Evolutionary conservation across 2,329 filamentous ascomycete genomes (phyloP), one percentile per base, ranked within the genome.

Genomic region (Fusarium nisikadoi): DNA sequence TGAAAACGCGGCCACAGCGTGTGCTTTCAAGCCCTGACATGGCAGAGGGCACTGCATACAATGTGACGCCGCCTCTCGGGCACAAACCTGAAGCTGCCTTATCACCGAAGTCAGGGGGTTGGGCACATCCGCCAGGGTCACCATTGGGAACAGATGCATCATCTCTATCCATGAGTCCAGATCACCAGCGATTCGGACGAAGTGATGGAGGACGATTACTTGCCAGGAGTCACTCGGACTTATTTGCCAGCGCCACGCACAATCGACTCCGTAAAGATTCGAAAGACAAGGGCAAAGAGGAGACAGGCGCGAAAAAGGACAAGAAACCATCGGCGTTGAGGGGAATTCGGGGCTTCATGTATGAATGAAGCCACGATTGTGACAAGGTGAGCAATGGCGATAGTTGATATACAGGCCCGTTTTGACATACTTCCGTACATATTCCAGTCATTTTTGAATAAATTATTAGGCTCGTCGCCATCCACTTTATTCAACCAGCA

Each of bases 231-330:
- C 72, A 75, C 47, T 75, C 72, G 35, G 73, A 79, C 33, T 31
- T 61, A 23, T 66, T 55, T 50, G 25, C 74, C 85, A 86, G 86
- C 23, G 84, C 85, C 27, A 80, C 86, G 13, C 85, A 86, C 70
- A 87, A 85, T 74, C 77, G 82, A 35, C 77, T 83, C 2, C 83
- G 84, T 7, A 85, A 87, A 72, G 85, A 88, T 33, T 77, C 75
- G 14, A 88, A 87, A 67, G 85, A 86, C 38, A 86, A 85, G 70
- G 80, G 80, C 49, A 81, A 81, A 42, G 83, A 86, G 10, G 85
- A 86, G 16, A 73, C 59, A 12, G 63, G 75, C 23, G 17, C 55
- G 29, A 82, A 80, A 56, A 82, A 82, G 74, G 80, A 82, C 17
- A 81, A 81, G 72, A 82, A 81, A 63, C 71, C 77, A 33, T 78